Evolutionary conservation across 2,329 filamentous ascomycete genomes (phyloP).

Genomic region (Cladosporium sp.): DNA sequence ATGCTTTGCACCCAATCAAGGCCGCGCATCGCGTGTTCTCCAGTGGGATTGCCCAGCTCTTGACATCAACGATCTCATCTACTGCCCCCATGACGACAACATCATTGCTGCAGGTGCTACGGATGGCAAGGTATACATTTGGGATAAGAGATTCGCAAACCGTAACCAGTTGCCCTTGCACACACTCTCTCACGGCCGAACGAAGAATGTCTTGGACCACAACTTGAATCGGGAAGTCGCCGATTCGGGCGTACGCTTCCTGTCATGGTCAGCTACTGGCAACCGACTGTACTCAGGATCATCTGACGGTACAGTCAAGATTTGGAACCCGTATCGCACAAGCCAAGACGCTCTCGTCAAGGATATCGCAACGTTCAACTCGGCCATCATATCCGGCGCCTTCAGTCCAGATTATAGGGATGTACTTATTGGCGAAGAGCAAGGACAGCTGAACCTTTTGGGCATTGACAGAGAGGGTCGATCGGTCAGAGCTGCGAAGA

Average conservation of each 20-base stretch:
- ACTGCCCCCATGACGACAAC: constrained; percentile 43
- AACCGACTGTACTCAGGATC: constrained; percentile 56
- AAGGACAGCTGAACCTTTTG: constrained; percentile 52
- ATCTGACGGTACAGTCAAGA: constrained; percentile 57
- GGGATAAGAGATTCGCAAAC: constrained; percentile 48
- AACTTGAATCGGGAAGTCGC: constrained; percentile 42
- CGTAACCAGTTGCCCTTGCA: constrained; percentile 44
- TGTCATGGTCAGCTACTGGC: constrained; percentile 52
- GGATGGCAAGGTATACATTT: constrained; percentile 56
- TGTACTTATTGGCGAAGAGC: constrained; percentile 55
- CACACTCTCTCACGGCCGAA: constrained; percentile 46
- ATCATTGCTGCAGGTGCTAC: constrained; percentile 58
- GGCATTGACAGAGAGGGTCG: constrained; percentile 36
- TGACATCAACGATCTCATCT: constrained; percentile 58
- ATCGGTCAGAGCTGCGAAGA: constrained; percentile 14
- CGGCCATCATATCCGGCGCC: constrained; percentile 55
- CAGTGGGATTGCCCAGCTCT: constrained; percentile 54
- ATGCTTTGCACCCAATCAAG: constrained; percentile 44
- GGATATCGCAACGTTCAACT: constrained; percentile 46
- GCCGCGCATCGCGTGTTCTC: constrained; percentile 33
- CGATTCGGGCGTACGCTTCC: constrained; percentile 56
- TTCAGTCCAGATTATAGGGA: constrained; percentile 54
- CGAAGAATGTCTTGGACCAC: constrained; percentile 47
- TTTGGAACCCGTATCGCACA: constrained; percentile 55
- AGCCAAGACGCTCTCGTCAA: constrained; percentile 48